A percentile compares a stretch with the other conserved stretches of the same genome.
Evolutionary conservation across 208 protist genomes (phyloP).

Genomic region (Trypanosomatidae sp.): DNA sequence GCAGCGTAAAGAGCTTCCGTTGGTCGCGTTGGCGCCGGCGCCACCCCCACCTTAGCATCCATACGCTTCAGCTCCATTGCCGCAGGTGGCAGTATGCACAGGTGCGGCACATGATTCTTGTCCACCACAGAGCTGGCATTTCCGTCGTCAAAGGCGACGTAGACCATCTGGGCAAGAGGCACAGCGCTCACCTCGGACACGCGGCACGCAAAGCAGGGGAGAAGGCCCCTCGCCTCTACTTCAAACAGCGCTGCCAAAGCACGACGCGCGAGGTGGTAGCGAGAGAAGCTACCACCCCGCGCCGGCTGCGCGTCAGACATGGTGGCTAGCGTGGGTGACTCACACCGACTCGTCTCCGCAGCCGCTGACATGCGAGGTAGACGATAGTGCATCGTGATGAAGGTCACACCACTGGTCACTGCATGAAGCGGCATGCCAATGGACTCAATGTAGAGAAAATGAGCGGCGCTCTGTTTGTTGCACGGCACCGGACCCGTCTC

Average conservation of each 20-base stretch:
- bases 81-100: constrained; percentile 48
- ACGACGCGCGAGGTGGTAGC: constrained; percentile 40
- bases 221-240: constrained; percentile 49
- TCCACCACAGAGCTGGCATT: constrained; percentile 30
- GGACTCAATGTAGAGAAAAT: constrained; percentile 41
- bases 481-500: background rate
- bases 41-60: constrained; percentile 16
- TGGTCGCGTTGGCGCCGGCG: background rate
- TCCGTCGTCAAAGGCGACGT: constrained; percentile 26
- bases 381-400: constrained; percentile 22
- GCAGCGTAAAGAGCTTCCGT: constrained; percentile 6
- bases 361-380: constrained; percentile 30
- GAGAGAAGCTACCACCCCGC: constrained; percentile 17
- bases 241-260: constrained; percentile 48
- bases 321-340: constrained; percentile 18
- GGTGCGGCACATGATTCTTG: constrained; percentile 20
- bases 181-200: constrained; percentile 43
- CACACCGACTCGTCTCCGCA: constrained; percentile 16
- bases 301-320: constrained; percentile 15
- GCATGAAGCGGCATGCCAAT: constrained; percentile 31
- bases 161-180: constrained; percentile 43
- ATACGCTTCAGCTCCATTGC: constrained; percentile 64
- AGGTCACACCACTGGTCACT: background rate
- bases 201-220: constrained; percentile 65
- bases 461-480: constrained; percentile 14